Evolutionary conservation across 495 filamentous ascomycete genomes (phyloP).

Genomic region (Platismatia glauca): DNA sequence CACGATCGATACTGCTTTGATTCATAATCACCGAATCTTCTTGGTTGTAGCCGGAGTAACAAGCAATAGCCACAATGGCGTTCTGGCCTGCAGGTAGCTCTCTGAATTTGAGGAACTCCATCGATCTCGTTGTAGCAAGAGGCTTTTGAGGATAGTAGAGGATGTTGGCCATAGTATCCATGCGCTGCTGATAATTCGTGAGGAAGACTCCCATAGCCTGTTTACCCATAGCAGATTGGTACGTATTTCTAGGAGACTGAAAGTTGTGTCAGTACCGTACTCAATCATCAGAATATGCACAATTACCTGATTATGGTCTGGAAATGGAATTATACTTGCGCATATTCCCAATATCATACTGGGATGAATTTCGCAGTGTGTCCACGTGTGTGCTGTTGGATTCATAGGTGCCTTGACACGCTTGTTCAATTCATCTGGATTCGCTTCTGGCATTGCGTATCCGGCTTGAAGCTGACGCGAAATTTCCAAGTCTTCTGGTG

Average conservation of each 20-base stretch:
- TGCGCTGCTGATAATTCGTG: constrained; percentile 88
- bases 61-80: constrained; percentile 93
- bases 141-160: constrained; percentile 99
- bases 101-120: constrained; percentile 97
- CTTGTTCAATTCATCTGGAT: constrained; percentile 57
- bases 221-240: constrained; percentile 99
- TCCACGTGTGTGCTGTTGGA: constrained; percentile 76
- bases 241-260: constrained; percentile 92
- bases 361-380: constrained; percentile 97
- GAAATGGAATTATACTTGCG: constrained; percentile 98
- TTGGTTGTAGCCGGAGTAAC: constrained; percentile 99
- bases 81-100: constrained; percentile 97
- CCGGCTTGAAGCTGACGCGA: constrained; percentile 56
- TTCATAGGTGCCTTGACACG: constrained; percentile 79
- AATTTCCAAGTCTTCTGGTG: constrained; percentile 82
- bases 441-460: constrained; percentile 51
- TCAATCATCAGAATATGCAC: background rate
- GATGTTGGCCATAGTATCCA: constrained; percentile 99
- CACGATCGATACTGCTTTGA: constrained; percentile 94
- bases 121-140: constrained; percentile 87
- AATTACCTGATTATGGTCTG: constrained; percentile 86
- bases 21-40: constrained; percentile 99
- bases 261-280: constrained; percentile 8
- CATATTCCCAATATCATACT: constrained; percentile 98
- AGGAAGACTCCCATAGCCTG: constrained; percentile 99